phyloP scores from a whole-genome alignment of 305 asterid genomes.

The Fraxinus sp. region DNA sequence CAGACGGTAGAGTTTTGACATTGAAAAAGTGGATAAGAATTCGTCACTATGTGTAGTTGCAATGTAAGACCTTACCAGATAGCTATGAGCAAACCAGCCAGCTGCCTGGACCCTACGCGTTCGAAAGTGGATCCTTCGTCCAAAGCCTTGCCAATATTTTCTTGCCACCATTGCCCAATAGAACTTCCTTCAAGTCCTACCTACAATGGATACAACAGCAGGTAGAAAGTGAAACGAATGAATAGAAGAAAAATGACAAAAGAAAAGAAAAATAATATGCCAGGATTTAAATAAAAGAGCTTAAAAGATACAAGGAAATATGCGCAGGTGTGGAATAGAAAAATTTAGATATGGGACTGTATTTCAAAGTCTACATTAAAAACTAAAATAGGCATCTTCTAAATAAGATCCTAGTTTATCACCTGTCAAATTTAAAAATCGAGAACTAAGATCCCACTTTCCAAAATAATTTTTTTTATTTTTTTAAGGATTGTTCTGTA shows the following conservation, averaged over 20 bases:
- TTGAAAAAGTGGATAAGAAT: neutral
- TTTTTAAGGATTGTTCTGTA: neutral
- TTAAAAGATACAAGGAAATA: neutral
- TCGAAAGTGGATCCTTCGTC: slow-evolving; percentile 76
- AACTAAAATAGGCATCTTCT: neutral
- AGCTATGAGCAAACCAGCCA: slow-evolving; percentile 86
- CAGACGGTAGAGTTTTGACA: neutral
- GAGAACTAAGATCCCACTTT: neutral
- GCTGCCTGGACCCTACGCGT: slow-evolving; percentile 87
- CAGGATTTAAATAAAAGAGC: neutral
- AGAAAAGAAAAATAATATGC: neutral
- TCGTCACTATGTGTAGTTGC: neutral
- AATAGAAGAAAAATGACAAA: neutral
- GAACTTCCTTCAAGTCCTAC: slow-evolving; percentile 98
- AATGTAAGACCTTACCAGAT: slow-evolving; percentile 53
- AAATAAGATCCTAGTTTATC: neutral
- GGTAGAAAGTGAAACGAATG: slow-evolving; percentile 9
- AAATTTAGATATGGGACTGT: neutral
- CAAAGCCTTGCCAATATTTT: slow-evolving; percentile 79
- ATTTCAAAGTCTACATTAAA: neutral
- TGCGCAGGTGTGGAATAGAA: neutral
- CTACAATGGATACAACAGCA: slow-evolving; percentile 41
- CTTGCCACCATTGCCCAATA: slow-evolving; percentile 96
- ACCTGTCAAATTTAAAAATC: neutral
- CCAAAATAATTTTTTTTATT: neutral